Percentiles rank a stretch among this genome's conserved stretches.
These are phyloP conservation scores for Arachnopeziza araneosa DNA, from an alignment of 2,329 filamentous ascomycete species.

Conservation along the genomic window DNA sequence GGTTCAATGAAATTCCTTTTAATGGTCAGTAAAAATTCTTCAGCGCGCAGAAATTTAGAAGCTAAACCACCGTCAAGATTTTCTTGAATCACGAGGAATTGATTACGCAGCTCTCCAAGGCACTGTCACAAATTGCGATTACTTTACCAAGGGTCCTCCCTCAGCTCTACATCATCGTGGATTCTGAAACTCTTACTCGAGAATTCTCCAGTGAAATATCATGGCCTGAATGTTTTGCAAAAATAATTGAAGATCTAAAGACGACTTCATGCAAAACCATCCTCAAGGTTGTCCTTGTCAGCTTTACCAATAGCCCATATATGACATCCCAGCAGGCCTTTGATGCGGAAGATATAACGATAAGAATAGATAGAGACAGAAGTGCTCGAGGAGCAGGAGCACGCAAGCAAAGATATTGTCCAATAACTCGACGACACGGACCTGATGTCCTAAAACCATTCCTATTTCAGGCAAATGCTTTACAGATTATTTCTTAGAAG, in stretches of 20 bases:
- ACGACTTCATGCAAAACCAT: not conserved
- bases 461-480: not conserved
- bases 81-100: constrained; percentile 16
- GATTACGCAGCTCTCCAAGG: constrained; percentile 9
- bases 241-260: not conserved
- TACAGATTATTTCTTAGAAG: too few relatives aligned
- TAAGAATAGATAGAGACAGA: not conserved
- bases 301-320: not conserved
- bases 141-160: constrained; percentile 6
- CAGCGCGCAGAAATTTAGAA: not conserved
- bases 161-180: constrained; percentile 9
- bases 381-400: not conserved
- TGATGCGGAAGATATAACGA: not conserved
- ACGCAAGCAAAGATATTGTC: not conserved
- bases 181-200: constrained; percentile 5
- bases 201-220: not conserved
- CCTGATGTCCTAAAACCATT: not conserved
- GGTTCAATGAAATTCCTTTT: constrained; percentile 26
- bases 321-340: not conserved
- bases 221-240: not conserved
- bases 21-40: constrained; percentile 10
- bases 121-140: constrained; percentile 9
- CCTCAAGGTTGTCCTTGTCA: not conserved
- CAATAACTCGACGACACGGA: not conserved
- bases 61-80: constrained; percentile 1